A percentile compares a stretch with the other conserved stretches of the same genome.
Conservation (phyloP, 306 rosid species). For the Dryas octopetala region DNA sequence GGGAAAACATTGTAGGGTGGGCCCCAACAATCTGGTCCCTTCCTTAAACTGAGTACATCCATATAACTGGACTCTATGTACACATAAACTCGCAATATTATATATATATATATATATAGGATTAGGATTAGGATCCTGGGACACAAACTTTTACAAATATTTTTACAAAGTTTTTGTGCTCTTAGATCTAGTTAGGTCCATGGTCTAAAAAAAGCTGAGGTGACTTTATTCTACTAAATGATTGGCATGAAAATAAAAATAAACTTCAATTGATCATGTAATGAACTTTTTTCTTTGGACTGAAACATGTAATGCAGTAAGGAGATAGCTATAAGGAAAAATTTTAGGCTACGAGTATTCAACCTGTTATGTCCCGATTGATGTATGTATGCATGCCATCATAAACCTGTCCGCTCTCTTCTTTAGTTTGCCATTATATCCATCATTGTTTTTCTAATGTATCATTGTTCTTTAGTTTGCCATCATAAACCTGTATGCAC, state of each 20-base stretch:
- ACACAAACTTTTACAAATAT: too few relatives aligned
- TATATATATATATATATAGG: neutral
- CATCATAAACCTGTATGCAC: neutral
- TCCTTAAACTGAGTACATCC: neutral
- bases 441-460: neutral
- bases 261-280: too few relatives aligned
- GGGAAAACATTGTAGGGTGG: neutral
- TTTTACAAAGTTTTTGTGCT: too few relatives aligned
- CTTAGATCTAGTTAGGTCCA: too few relatives aligned
- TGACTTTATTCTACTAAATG: too few relatives aligned
- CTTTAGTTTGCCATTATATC: too few relatives aligned
- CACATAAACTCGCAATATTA: neutral
- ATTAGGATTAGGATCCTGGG: too few relatives aligned
- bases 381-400: too few relatives aligned
- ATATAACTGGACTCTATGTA: neutral
- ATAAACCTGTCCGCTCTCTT: too few relatives aligned
- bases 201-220: too few relatives aligned
- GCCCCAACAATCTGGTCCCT: neutral
- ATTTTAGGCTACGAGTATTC: neutral
- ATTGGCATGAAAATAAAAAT: too few relatives aligned
- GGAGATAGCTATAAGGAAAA: neutral
- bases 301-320: neutral
- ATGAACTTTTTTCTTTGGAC: too few relatives aligned
- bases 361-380: neutral
- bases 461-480: neutral